Evolutionary conservation across 2,329 filamentous ascomycete genomes (phyloP), one percentile per base, ranked within the genome.

Genomic region (Colletotrichum tofieldiae): DNA sequence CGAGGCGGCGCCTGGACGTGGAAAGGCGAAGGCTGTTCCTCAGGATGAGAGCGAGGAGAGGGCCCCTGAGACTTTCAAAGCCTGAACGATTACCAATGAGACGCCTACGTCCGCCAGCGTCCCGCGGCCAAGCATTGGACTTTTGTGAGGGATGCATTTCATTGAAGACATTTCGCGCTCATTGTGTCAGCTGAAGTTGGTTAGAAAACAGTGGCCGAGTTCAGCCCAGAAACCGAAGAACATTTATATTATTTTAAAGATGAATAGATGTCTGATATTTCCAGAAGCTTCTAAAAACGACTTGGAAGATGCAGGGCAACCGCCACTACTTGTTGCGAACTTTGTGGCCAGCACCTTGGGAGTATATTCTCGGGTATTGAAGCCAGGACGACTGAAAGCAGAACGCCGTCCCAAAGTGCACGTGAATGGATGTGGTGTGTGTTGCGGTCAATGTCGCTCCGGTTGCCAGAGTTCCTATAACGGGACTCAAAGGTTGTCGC

Each of bases 1-100:
- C 73, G 85, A 87, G 62, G 76, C 78, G 18, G 87, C 87, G 0
- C 81, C 83, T 2, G 87, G 87, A 12, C 84, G 80, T 72, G 87
- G 86, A 8, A 86, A 86, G 73, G 84, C 79, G 14, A 68, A 68
- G 51, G 51, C 69, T 9, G 69, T 63, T 7, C 65, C 69, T 18
- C 65, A 72, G 29, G 69, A 72, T 26, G 43, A n/a, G 12, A n/a
- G 20, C 3, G 69, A 68, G 26, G 69, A 72, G 11, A 56, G 69
- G 1, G 69, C 69, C 3, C 69, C 69, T 20, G 69, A 72, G 14
- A 72, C n/a, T 29, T 72, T 72, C 29, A 72, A 68, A 37, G 49
- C 65, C 52, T 72, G 52, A 72, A 29, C 51, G 9, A 45, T 47
- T 7, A 20, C 29, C 20, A 23, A 26, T 12, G 20, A 65, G 14